A percentile compares a stretch with the other conserved stretches of the same genome.
phyloP scores from a whole-genome alignment of 257 asterid species.

The Gentiana macrophylla region DNA sequence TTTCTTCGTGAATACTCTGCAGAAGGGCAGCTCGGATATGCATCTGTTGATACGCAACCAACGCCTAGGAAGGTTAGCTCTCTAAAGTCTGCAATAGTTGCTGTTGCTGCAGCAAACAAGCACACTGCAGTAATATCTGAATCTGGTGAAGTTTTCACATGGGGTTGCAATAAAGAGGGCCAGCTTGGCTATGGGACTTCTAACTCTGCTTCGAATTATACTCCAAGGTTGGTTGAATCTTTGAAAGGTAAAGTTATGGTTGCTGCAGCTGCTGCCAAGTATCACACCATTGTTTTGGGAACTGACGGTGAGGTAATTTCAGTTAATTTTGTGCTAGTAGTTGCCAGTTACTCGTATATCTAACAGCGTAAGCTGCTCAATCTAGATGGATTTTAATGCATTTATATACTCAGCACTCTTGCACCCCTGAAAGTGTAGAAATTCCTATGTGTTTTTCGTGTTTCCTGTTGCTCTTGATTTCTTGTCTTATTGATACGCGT shows the following conservation, averaged over 20 bases:
- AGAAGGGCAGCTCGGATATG: conserved; percentile 99
- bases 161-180: conserved; percentile 99
- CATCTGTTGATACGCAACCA: conserved; percentile 95
- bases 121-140: conserved; percentile 91
- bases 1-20: conserved; percentile 12
- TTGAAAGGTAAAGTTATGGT: conserved; percentile 70
- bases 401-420: too few species aligned
- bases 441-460: too few species aligned
- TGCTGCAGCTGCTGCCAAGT: conserved; percentile 82
- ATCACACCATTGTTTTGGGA: conserved; percentile 87
- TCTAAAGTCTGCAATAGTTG: conserved; percentile 61
- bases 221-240: conserved; percentile 88
- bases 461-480: too few species aligned
- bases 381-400: too few species aligned
- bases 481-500: too few species aligned
- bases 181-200: conserved; percentile 99
- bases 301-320: conserved; percentile 83
- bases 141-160: conserved; percentile 84
- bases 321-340: neutral
- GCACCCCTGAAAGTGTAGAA: too few species aligned
- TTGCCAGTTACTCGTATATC: neutral
- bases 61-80: conserved; percentile 94
- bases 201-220: conserved; percentile 88
- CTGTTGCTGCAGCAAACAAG: conserved; percentile 96
- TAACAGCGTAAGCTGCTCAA: too few species aligned